Base-by-base conservation (phyloP, 202 grass and related monocot genomes). In the Zizania palustris region DNA sequence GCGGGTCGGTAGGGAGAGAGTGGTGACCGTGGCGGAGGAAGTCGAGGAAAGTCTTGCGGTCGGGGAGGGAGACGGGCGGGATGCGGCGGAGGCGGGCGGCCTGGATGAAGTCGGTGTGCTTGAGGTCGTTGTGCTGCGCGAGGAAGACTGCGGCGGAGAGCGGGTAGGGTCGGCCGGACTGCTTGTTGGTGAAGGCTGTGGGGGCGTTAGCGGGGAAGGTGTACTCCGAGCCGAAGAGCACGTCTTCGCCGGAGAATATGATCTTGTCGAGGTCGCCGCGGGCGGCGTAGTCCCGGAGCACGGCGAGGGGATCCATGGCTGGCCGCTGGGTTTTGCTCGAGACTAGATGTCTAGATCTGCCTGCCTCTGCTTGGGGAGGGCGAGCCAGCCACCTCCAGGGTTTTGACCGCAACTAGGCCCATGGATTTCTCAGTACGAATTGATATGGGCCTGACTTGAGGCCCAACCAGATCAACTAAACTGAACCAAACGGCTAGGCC, bases 31-130 rank as follows among this genome's bases (percentile, higher is more conserved):
- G 84, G 54, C 59, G 85, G 46, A 98, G 96, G 81, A 95, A 98
- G 65, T 98, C 95, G 70, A 98, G 91, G 62, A 98, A 83, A 74
- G 95, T 79, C 72, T 94, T 94, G 60, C 96, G 91, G 84, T 95
- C 91, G 6, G 91, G 91, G 58, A 95, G 83, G 43, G 96, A 92
- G 7, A 98, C 82, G 16, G 96, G 75, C 21, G 91, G 89, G 87
- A 98, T 78, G 70, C 92, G 96, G 75, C 83, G 85, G 28, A 88
- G 85, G 33, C 91, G 80, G 14, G 91, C 85, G 51, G 96, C 88
- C 77, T 98, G 96, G 66, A 98, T 86, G 77, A 92, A 95, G 54
- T 98, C 91, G 18, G 91, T 98, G 85, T 98, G 91, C 76, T 95
- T 92, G 74, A 98, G 79, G 74, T 90, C 73, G 82, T 90, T 86